Base-by-base conservation (phyloP, 306 rosid genomes). In the Lupinus albus region DNA sequence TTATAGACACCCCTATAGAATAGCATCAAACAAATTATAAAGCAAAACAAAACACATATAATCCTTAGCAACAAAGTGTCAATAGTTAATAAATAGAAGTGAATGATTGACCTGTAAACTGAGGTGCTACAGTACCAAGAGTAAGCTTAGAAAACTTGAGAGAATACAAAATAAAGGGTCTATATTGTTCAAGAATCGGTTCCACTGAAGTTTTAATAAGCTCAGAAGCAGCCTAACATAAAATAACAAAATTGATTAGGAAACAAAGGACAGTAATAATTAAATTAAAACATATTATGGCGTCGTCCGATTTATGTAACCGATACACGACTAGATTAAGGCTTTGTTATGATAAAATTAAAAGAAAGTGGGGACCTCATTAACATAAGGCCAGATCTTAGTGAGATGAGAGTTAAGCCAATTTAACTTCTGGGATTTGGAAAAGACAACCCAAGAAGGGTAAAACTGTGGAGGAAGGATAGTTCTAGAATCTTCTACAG, bases 61-160 rank as follows among this genome's bases (percentile, higher is more conserved):
- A 64, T 39, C 72, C 42, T 13, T 7, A 64, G 17, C 42, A 74
- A 52, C 13, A 42, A 16, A 8, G 56, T 17, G 6, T 4, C 11
- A 15, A 49, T 33, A 6, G 8, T 33, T 7, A 33, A 33, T 33
- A 8, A 18, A 49, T 42, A n/a, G 18, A 53, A 71, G 10, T 5
- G 9, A 32, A n/a, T 11, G 84, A 79, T 85, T 59, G 46, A 90
- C 97, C 99, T 79, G 99, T 88, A 66, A 86, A 94, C 56, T 94
- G 96, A 0, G 99, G 99, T 5, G 99, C 91, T 35, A 94, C 99
- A 50, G 97, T 86, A 1, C 99, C 97, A 68, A 94, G 97, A 59
- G 99, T 88, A 30, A 94, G 80, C 87, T 88, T 94, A 0, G 99
- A 94, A 76, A 94, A 94, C 66, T 85, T 88, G 7, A 94, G 87